Evolutionary conservation across 257 asterid species (phyloP).

Genomic region (Solanum arcanum): DNA sequence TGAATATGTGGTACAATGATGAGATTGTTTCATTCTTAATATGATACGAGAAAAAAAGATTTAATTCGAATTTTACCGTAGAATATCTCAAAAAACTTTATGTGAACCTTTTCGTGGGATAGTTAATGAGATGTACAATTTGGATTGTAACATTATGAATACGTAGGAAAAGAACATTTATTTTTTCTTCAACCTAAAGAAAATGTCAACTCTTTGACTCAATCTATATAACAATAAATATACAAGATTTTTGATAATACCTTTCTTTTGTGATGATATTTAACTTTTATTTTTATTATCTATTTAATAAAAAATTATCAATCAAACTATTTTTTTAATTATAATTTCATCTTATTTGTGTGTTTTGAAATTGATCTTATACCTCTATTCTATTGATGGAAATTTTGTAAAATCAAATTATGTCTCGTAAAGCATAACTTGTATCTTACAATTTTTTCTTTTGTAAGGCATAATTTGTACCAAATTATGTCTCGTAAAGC

Average conservation of each 20-base stretch:
- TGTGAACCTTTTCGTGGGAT: neutral
- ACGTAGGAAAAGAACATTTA: neutral
- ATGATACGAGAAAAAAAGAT: rapidly evolving
- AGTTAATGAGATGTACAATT: neutral
- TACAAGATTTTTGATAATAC: neutral
- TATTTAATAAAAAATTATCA: too few species aligned
- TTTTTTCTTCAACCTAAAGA: neutral
- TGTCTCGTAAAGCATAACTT: too few species aligned
- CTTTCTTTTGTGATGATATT: neutral
- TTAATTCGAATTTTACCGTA: rapidly evolving
- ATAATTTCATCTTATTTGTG: rapidly evolving
- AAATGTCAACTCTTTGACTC: neutral
- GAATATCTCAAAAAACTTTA: rapidly evolving
- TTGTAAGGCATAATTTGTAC: too few species aligned
- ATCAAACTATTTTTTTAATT: too few species aligned
- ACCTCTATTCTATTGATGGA: rapidly evolving
- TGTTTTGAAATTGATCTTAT: neutral
- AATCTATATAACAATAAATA: neutral
- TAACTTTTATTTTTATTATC: too few species aligned
- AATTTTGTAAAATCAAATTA: too few species aligned
- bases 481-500: too few species aligned
- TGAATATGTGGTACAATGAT: rapidly evolving
- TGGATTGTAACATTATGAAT: neutral
- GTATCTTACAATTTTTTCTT: too few species aligned
- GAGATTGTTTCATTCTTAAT: rapidly evolving